A percentile compares a stretch with the other conserved stretches of the same genome.
phyloP scores from a whole-genome alignment of 2,329 filamentous ascomycete genomes.

The Westerdykella ornata region DNA sequence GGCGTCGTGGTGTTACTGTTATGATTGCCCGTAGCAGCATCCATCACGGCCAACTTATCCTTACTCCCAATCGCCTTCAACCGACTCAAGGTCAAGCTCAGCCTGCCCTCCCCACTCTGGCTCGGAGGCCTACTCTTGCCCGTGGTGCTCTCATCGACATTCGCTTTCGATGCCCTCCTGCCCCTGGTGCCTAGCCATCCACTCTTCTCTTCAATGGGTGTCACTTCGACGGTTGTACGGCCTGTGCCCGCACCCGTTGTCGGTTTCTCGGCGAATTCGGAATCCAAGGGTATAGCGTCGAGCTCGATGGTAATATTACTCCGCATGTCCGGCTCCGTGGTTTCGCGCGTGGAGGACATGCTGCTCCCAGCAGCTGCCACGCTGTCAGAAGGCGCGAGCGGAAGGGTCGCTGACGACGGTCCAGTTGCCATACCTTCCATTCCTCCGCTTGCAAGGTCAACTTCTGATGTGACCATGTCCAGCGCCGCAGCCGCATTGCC shows the following conservation, averaged over 20 bases:
- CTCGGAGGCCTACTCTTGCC: slow-evolving; percentile 39
- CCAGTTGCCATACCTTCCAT: too few relatives aligned
- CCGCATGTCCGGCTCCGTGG: slow-evolving; percentile 8
- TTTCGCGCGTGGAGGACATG: slow-evolving; percentile 13
- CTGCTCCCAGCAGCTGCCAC: slow-evolving; percentile 25
- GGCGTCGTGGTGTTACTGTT: too few relatives aligned
- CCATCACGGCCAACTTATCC: slow-evolving; percentile 32
- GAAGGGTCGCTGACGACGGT: neutral
- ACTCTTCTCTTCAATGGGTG: slow-evolving; percentile 40
- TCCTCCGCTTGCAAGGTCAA: too few relatives aligned
- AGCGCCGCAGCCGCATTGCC: neutral
- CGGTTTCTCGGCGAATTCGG: too few relatives aligned
- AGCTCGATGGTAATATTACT: slow-evolving; percentile 37
- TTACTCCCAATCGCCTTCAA: slow-evolving; percentile 39
- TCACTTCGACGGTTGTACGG: slow-evolving; percentile 31
- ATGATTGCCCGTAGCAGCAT: slow-evolving; percentile 3
- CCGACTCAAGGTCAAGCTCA: slow-evolving; percentile 39
- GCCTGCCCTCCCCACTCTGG: slow-evolving; percentile 36
- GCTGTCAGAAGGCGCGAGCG: slow-evolving; percentile 13
- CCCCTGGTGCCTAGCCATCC: slow-evolving; percentile 29
- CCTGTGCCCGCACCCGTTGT: slow-evolving; percentile 3
- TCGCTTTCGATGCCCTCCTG: slow-evolving; percentile 21
- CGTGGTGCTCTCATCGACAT: slow-evolving; percentile 9
- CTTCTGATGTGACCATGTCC: too few relatives aligned
- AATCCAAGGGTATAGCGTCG: too few relatives aligned